Evolutionary conservation across 2,329 filamentous ascomycete genomes (phyloP).

Genomic region (Cladosporium sp.): DNA sequence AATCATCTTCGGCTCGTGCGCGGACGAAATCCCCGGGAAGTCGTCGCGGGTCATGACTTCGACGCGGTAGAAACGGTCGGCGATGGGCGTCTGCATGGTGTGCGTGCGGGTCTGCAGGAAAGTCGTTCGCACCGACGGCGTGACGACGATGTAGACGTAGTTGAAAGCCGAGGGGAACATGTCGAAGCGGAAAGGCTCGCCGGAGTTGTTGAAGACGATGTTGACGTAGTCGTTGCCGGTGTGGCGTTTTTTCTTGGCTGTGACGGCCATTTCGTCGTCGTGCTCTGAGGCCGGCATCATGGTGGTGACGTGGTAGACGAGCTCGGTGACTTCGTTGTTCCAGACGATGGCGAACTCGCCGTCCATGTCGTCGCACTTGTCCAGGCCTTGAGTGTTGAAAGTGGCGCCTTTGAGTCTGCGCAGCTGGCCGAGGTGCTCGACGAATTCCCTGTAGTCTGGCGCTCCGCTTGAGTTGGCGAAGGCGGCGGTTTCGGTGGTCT

Average conservation of each 20-base stretch:
- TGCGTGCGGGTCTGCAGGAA: constrained; percentile 66
- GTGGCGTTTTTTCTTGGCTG: constrained; percentile 78
- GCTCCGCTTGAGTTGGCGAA: constrained; percentile 84
- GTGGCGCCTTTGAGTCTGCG: constrained; percentile 77
- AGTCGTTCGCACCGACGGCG: constrained; percentile 76
- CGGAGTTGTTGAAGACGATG: constrained; percentile 96
- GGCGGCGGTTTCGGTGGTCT: constrained; percentile 80
- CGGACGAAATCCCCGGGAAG: constrained; percentile 89
- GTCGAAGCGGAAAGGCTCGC: constrained; percentile 79
- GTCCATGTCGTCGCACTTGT: constrained; percentile 73
- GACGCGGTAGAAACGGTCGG: constrained; percentile 74
- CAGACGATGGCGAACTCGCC: constrained; percentile 89
- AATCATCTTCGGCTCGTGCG: constrained; percentile 85
- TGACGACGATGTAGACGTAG: constrained; percentile 94
- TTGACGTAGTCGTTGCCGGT: constrained; percentile 98
- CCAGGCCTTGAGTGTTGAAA: constrained; percentile 91
- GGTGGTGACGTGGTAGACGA: constrained; percentile 93
- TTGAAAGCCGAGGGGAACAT: constrained; percentile 89
- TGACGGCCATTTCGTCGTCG: constrained; percentile 59
- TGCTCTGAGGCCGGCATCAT: constrained; percentile 92
- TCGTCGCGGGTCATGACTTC: constrained; percentile 84
- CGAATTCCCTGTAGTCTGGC: constrained; percentile 81
- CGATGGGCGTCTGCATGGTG: constrained; percentile 35
- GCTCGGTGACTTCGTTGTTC: constrained; percentile 91
- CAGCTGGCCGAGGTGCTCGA: constrained; percentile 78